Evolutionary conservation across 768 basidiomycete genomes (phyloP).

Genomic region (Leccinellum rugosiceps): DNA sequence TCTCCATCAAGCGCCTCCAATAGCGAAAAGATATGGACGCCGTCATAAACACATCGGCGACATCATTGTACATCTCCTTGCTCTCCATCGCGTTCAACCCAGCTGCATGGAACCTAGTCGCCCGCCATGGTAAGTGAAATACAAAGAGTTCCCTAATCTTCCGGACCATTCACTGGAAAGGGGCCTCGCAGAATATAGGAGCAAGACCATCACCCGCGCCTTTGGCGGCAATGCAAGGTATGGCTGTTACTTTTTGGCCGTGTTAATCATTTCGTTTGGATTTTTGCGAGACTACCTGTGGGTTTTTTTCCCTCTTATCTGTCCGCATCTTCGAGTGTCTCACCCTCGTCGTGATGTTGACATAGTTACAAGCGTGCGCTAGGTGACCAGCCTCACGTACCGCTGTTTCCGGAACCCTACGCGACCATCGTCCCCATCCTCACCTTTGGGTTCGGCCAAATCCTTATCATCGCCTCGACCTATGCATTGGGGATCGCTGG

Average conservation of each 20-base stretch:
- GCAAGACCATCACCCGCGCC: constrained; percentile 83
- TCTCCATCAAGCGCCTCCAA: background rate
- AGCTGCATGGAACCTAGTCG: constrained; percentile 93
- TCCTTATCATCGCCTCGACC: constrained; percentile 85
- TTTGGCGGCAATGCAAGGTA: constrained; percentile 69
- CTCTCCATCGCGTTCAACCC: constrained; percentile 85
- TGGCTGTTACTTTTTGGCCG: constrained; percentile 87
- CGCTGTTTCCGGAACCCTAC: constrained; percentile 64
- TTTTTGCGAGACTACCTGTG: constrained; percentile 84
- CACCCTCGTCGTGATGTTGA: background rate
- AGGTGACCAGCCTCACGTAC: constrained; percentile 64
- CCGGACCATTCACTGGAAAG: background rate
- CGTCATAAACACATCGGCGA: constrained; percentile 57
- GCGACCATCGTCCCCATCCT: constrained; percentile 55
- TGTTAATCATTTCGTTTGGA: constrained; percentile 82
- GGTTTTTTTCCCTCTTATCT: constrained; percentile 28
- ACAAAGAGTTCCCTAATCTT: background rate
- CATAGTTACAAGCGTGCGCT: constrained; percentile 75
- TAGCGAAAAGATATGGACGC: constrained; percentile 19
- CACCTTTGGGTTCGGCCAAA: constrained; percentile 71
- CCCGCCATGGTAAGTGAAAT: constrained; percentile 71
- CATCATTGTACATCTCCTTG: constrained; percentile 64
- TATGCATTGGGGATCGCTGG: constrained; percentile 92
- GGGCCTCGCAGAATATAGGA: constrained; percentile 59
- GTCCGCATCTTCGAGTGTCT: background rate